These are phyloP conservation scores for Nasturtium officinale DNA, from an alignment of 345 rosid genomes.

Conservation along the genomic window DNA sequence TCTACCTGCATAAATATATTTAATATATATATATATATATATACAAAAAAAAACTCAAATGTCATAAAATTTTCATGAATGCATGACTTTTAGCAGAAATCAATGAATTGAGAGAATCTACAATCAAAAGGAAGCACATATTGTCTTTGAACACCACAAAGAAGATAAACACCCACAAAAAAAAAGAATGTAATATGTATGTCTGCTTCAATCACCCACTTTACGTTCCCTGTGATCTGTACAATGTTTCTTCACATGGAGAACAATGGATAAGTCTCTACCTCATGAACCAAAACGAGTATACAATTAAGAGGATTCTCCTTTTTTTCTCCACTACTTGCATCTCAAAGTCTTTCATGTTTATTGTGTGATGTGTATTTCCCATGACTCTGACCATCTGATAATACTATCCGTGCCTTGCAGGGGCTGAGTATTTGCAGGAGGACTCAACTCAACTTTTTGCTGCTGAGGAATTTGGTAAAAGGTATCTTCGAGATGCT, in stretches of 20 bases:
- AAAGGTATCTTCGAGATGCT: constrained; percentile 13
- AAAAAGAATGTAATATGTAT: constrained; percentile 4
- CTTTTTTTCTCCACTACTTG: constrained; percentile 20
- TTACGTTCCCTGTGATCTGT: constrained; percentile 26
- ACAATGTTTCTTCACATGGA: constrained; percentile 27
- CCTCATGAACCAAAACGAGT: constrained; percentile 15
- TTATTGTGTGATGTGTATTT: constrained; percentile 8
- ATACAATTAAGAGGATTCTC: background rate
- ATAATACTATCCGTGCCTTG: background rate
- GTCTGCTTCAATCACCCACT: background rate
- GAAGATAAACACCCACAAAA: background rate
- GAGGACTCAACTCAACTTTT: constrained; percentile 21
- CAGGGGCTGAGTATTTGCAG: constrained; percentile 28
- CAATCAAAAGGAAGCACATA: constrained; percentile 19
- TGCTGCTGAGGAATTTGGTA: constrained; percentile 31
- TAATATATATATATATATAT: no score
- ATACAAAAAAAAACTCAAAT: background rate
- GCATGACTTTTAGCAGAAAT: background rate
- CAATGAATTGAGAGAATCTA: constrained; percentile 29
- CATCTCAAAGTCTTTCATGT: constrained; percentile 17
- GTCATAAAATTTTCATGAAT: background rate
- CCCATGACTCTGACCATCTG: constrained; percentile 22
- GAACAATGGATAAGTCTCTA: constrained; percentile 25
- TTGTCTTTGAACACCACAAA: constrained; percentile 23
- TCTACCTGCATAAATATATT: no score